A percentile compares a stretch with the other conserved stretches of the same genome.
Conservation (phyloP, 352 stramenopile genomes). For the Phytophthora europaea region DNA sequence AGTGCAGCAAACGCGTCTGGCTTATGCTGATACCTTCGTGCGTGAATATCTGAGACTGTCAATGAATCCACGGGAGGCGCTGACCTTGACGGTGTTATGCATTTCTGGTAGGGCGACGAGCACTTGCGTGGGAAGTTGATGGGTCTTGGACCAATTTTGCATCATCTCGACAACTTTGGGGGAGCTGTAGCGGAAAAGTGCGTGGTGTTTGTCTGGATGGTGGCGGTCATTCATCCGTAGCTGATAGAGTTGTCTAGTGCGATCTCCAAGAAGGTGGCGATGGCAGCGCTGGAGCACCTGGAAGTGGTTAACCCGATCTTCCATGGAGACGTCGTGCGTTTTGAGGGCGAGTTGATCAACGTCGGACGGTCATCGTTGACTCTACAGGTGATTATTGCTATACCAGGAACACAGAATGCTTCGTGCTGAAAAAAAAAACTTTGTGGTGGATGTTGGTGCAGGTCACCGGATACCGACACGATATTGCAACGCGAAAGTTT, state of each 20-base stretch:
- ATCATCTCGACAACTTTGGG: conserved; percentile 58
- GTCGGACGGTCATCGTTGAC: conserved; percentile 47
- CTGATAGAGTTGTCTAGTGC: conserved; percentile 7
- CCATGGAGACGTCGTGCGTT: conserved; percentile 51
- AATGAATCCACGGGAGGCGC: background rate
- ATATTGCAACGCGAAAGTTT: conserved; percentile 36
- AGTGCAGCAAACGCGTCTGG: conserved; percentile 47
- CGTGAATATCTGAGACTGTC: background rate
- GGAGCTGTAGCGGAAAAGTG: conserved; percentile 51
- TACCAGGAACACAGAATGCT: background rate
- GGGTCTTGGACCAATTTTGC: conserved; percentile 59
- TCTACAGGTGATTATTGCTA: conserved; percentile 31
- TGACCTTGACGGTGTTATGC: background rate
- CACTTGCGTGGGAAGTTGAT: conserved; percentile 59
- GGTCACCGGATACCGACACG: conserved; percentile 43
- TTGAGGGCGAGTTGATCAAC: conserved; percentile 49
- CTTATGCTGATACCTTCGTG: conserved; percentile 63
- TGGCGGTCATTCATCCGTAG: background rate
- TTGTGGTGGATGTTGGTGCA: conserved; percentile 1
- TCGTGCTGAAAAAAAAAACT: background rate
- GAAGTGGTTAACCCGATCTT: conserved; percentile 47
- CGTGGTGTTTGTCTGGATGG: background rate
- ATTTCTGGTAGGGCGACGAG: conserved; percentile 46
- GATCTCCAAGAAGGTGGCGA: conserved; percentile 26
- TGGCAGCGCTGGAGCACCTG: conserved; percentile 38